Base-by-base conservation (phyloP, 345 rosid genomes). In the Gossypium mustelinum region DNA sequence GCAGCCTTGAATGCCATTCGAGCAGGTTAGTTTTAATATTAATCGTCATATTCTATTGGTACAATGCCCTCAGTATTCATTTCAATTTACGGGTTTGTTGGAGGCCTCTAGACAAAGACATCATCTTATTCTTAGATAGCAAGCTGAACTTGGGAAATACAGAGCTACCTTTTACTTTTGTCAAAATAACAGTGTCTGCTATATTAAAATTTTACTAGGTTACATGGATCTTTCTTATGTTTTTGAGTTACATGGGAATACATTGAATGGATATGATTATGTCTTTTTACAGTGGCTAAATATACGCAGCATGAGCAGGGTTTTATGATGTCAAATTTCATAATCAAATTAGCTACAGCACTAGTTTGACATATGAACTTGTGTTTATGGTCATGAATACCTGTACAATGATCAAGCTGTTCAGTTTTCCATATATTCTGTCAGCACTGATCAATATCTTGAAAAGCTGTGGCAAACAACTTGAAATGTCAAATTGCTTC, bases 1-100 rank as follows among this genome's bases (percentile, higher is more conserved):
- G 86, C 88, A 12, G 93, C 97, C 57, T 0, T 85, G 45, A 92
- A 90, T 58, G 93, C 97, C 56, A 88, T 90, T 75, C 79, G 77
- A 82, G 97, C 98, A 82, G 98, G 91, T 89, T 45, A 62, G 82
- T 51, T 51, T 73, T 12, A 8, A 64, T 41, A 12, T 64, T 9
- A 14, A 25, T 16, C 11, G 29, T 29, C 17, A 13, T 13, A 70
- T 13, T 73, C 64, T 45, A 7, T 41, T 41, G 63, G 45, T 27
- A 20, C 7, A 44, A 12, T 59, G 56, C 16, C 18, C 9, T 45
- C 45, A 7, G 39, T 45, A 24, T 59, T 63, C 68, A 45, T 57
- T 59, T 58, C 17, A 25, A 12, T 59, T 44, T 22, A 58, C 4
- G 10, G 22, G 12, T 43, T 59, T 22, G 41, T 18, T 50, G 25